A percentile compares a stretch with the other conserved stretches of the same genome.
Evolutionary conservation across 805 yeast species (phyloP).

Genomic region (Candida dajiaensis): DNA sequence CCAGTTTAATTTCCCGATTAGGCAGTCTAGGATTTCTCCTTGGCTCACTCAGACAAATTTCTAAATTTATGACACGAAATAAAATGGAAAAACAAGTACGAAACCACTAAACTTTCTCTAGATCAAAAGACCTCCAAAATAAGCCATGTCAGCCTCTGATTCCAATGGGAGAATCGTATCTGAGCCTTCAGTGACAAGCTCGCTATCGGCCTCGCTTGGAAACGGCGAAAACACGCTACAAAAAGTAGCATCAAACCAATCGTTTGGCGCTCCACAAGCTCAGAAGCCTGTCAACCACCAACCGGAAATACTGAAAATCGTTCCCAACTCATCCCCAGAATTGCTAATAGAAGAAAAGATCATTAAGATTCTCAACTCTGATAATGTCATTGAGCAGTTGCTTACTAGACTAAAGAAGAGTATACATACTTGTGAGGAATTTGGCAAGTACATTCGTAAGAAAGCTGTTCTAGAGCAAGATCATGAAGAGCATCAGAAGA

Average conservation of each 20-base stretch:
- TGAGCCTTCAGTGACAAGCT: constrained; percentile 2
- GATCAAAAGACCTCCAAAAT: background rate
- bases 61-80: background rate
- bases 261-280: background rate
- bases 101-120: background rate
- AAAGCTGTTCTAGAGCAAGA: constrained; percentile 76
- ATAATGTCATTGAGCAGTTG: constrained; percentile 69
- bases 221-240: background rate
- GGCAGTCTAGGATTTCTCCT: background rate
- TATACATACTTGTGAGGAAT: constrained; percentile 78
- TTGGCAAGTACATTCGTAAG: constrained; percentile 69
- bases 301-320: constrained; percentile 4
- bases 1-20: background rate
- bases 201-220: constrained; percentile 1
- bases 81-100: background rate
- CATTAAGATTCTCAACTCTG: constrained; percentile 51
- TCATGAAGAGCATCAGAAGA: constrained; percentile 66
- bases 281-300: background rate
- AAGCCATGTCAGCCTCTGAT: background rate
- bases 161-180: constrained; percentile 1
- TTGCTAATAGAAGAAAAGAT: constrained; percentile 48
- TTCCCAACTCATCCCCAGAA: constrained; percentile 27
- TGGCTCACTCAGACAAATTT: background rate
- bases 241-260: background rate
- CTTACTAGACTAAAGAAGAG: constrained; percentile 73